These are phyloP conservation scores for Teratosphaeria destructans DNA, from an alignment of 2,329 filamentous ascomycete species.

Conservation along the genomic window DNA sequence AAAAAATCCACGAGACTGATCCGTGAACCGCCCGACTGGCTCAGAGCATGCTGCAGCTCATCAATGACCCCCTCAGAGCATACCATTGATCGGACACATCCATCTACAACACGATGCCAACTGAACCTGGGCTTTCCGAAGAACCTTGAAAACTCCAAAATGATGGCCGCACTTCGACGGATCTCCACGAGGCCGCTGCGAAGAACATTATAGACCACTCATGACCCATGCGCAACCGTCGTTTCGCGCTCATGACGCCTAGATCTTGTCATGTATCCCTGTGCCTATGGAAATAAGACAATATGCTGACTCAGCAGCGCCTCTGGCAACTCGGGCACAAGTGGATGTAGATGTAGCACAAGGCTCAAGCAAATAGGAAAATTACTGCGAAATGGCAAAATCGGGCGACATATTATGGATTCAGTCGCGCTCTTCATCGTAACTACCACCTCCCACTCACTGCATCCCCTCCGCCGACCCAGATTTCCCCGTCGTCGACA, in stretches of 20 bases:
- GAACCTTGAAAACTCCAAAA: not conserved
- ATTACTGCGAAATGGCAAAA: no score
- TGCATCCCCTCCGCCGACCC: not conserved
- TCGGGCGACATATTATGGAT: no score
- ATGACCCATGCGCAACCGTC: not conserved
- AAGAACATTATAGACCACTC: not conserved
- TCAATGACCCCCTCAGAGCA: no score
- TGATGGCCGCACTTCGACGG: not conserved
- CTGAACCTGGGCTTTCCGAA: not conserved
- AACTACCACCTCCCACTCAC: not conserved
- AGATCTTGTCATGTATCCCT: not conserved
- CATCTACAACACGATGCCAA: not conserved
- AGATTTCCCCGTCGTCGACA: slow-evolving; percentile 1
- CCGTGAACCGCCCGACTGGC: no score
- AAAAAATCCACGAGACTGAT: no score
- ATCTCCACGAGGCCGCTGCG: not conserved
- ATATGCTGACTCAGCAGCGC: no score
- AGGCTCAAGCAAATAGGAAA: no score
- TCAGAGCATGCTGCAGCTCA: no score
- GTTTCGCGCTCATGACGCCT: not conserved
- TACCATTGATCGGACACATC: not conserved
- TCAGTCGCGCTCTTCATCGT: not conserved
- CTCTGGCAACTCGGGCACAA: no score
- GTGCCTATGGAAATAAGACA: not conserved
- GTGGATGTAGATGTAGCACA: no score